Evolutionary conservation across 805 yeast species (phyloP), one percentile per base, ranked within the genome.

Genomic region (Debaryomyces castellii): DNA sequence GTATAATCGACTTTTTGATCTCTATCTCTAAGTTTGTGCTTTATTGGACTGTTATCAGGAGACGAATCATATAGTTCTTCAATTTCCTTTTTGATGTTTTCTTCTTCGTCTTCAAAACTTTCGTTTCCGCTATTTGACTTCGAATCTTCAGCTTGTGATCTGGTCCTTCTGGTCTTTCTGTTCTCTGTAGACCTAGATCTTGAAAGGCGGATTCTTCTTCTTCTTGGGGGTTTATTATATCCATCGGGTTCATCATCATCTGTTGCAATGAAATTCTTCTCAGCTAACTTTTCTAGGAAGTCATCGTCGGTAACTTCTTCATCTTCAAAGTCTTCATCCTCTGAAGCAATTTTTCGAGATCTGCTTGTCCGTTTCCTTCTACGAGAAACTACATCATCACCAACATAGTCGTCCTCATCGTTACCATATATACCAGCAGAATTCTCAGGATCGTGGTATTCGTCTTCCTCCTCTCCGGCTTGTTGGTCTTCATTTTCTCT

Each of bases 1-100:
- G 84, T 78, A 61, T 90, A 90, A 58, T 90, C 86, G 9, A 91
- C 82, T 22, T 61, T 62, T 40, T 83, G 82, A 14, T 63, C 67
- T 46, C 90, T 81, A 50, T 68, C 76, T 41, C 76, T 62, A 39
- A 74, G 63, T 51, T 71, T 71, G 48, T 71, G 76, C 40, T 64
- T 65, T 27, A 68, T 53, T 1, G 74, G 74, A 23, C 79, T 71
- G 22, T 76, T 68, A 3, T 79, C 76, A 2, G 88, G 83, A 11
- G 83, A 81, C 3, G 84, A 73, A 49, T 82, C 83, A 55, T 81
- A 77, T 38, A 86, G 60, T 22, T 83, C 89, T 43, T 77, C 79
- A 12, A 87, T 69, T 59, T 87, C 96, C 51, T 84, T 81, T 41
- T 78, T 78, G 27, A 87, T 65, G 43, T 66, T 68, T 14, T 67